These are phyloP conservation scores for Coemansia sp. DNA, from an alignment of 192 early-diverging fungal genomes.

Conservation along the genomic window DNA sequence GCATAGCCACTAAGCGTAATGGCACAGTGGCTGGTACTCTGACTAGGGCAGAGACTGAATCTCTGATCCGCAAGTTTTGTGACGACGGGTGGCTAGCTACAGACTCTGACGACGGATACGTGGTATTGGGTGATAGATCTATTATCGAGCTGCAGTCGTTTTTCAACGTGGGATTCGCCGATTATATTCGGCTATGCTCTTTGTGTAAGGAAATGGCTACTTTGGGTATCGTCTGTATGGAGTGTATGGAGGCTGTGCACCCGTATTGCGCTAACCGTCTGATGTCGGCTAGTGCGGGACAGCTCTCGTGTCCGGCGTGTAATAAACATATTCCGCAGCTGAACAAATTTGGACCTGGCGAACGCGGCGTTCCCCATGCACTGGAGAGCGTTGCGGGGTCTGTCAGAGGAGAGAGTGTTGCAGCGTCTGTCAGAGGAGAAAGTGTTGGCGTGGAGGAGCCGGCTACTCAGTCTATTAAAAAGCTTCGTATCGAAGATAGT, in stretches of 20 bases:
- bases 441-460: not conserved
- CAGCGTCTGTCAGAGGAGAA: too few relatives aligned
- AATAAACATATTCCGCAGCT: slow-evolving; percentile 18
- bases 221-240: slow-evolving; percentile 24
- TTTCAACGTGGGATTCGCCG: slow-evolving; percentile 27
- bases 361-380: slow-evolving; percentile 21
- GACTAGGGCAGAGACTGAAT: not conserved
- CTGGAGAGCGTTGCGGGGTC: not conserved
- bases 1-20: slow-evolving; percentile 1
- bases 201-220: slow-evolving; percentile 50
- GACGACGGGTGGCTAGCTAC: slow-evolving; percentile 30
- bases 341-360: slow-evolving; percentile 30
- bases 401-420: not conserved
- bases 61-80: slow-evolving; percentile 7
- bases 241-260: slow-evolving; percentile 28
- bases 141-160: slow-evolving; percentile 44
- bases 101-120: slow-evolving; percentile 1
- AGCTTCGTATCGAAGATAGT: not conserved
- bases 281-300: not conserved
- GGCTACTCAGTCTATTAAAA: not conserved
- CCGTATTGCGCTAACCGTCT: slow-evolving; percentile 41
- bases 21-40: not conserved
- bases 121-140: slow-evolving; percentile 28
- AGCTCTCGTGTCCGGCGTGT: slow-evolving; percentile 28
- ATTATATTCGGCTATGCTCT: slow-evolving; percentile 30